Conservation (phyloP, 129 eudicot species). For the Glebionis coronaria region DNA sequence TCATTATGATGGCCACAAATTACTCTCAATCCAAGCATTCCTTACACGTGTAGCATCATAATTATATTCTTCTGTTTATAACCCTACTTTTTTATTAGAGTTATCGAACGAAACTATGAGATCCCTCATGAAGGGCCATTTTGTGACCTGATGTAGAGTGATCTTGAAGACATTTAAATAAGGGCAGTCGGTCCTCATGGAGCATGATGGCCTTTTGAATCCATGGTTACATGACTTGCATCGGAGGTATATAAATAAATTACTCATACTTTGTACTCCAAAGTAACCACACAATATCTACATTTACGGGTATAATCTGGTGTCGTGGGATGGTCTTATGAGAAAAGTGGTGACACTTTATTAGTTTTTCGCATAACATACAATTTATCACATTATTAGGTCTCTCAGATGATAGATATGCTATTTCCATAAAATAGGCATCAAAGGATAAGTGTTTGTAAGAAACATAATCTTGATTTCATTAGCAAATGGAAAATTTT, state of each 20-base stretch:
- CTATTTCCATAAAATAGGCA: too few relatives aligned
- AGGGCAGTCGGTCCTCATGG: constrained; percentile 99
- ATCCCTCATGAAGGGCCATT: constrained; percentile 99
- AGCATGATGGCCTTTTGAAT: constrained; percentile 99
- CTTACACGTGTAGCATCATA: neutral
- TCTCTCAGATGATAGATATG: too few relatives aligned
- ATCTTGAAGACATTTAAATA: constrained; percentile 98
- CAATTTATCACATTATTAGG: too few relatives aligned
- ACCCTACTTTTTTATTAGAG: constrained; percentile 54
- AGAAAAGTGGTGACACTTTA: too few relatives aligned
- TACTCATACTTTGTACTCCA: neutral
- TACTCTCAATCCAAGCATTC: constrained; percentile 2
- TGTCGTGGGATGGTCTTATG: too few relatives aligned
- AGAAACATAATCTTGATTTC: too few relatives aligned
- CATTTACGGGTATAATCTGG: too few relatives aligned
- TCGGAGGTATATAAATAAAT: constrained; percentile 54
- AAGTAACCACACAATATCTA: too few relatives aligned
- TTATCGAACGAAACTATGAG: constrained; percentile 92
- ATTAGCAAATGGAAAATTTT: too few relatives aligned
- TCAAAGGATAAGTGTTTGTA: too few relatives aligned
- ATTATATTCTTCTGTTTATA: constrained; percentile 4
- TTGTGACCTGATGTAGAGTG: constrained; percentile 99
- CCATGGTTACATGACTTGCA: constrained; percentile 96
- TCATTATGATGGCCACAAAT: constrained; percentile 15
- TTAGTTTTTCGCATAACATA: too few relatives aligned